These are phyloP conservation scores for Podaxis pistillaris DNA, from an alignment of 768 basidiomycete species.

Conservation along the genomic window DNA sequence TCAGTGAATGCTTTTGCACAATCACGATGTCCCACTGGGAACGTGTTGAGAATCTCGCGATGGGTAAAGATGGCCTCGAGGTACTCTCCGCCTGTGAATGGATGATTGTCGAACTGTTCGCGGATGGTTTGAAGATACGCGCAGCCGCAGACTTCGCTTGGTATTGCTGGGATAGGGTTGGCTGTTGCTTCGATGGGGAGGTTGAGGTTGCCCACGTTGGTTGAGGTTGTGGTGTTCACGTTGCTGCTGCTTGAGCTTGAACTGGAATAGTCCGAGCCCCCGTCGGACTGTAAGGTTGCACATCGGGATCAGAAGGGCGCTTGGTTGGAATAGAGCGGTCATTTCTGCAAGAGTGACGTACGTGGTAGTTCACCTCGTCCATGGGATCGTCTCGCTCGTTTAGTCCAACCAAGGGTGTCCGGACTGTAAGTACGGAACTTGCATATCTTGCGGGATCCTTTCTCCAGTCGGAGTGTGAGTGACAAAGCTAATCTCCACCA, in stretches of 20 bases:
- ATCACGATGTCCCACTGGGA: constrained; percentile 58
- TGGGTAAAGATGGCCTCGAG: constrained; percentile 78
- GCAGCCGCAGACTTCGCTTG: constrained; percentile 47
- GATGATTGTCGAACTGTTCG: constrained; percentile 50
- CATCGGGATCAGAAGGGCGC: not conserved
- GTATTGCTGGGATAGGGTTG: constrained; percentile 9
- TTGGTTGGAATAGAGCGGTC: too few species aligned
- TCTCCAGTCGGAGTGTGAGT: constrained; percentile 33
- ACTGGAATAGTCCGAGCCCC: constrained; percentile 39
- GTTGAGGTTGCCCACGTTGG: not conserved
- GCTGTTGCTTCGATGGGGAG: constrained; percentile 10
- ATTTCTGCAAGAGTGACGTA: constrained; percentile 20
- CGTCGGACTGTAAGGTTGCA: constrained; percentile 37
- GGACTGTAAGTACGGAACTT: constrained; percentile 15
- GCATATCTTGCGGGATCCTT: constrained; percentile 35
- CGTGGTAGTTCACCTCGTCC: constrained; percentile 45
- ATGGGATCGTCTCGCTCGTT: constrained; percentile 43
- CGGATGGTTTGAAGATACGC: constrained; percentile 61
- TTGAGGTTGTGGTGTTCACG: not conserved
- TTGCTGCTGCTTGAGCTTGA: constrained; percentile 35
- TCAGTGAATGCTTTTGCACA: constrained; percentile 67
- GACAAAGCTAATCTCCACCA: not conserved
- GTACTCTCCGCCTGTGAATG: constrained; percentile 71
- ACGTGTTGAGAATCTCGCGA: constrained; percentile 64
- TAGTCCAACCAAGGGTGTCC: constrained; percentile 16